Base-by-base conservation (phyloP, 2,329 filamentous ascomycete genomes). In the Trichophyton verrucosum region DNA sequence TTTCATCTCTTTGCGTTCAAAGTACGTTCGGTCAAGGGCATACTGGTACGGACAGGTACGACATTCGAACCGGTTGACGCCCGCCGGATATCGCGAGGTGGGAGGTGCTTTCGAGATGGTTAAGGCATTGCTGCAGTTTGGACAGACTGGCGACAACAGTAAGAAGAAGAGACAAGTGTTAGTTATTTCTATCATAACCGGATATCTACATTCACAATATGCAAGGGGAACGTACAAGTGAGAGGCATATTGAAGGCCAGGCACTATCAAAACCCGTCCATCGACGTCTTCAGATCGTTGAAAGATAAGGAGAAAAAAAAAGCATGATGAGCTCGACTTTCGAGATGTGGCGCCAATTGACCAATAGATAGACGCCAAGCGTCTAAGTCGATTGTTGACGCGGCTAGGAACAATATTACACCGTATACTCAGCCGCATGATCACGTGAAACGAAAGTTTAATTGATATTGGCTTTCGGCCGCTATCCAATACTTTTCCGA, bases 41-140 rank as follows among this genome's bases (percentile, higher is more conserved):
- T 90, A 91, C 73, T 95, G 86, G 78, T 95, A 99, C 3, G 94
- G 92, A 68, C 94, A 99, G 61, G 91, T 95, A 62, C 90, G 88
- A 78, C 94, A 99, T 76, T 95, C 90, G 75, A 97, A 90, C 61
- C 91, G 87, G 78, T 96, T 96, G 59, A 76, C 70, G 1, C 76
- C 77, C 47, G 73, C 64, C 13, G 75, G 74, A 60, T 75, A 70
- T 59, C 72, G 68, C 1, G 68, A 68, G 15, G 71, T 72, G 3
- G 73, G 67, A 8, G 75, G 71, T 1, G 71, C 70, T 57, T 74
- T 73, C 49, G 76, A 75, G 58, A 79, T 75, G 11, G 76, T 78
- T 60, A 79, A 71, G 64, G 71, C 74, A 72, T 79, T 79, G 69
- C 73, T 76, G 71, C 77, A 79, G 64, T 77, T 76, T 11, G 77